Evolutionary conservation across 768 basidiomycete species (phyloP).

Genomic region (Postia placenta): DNA sequence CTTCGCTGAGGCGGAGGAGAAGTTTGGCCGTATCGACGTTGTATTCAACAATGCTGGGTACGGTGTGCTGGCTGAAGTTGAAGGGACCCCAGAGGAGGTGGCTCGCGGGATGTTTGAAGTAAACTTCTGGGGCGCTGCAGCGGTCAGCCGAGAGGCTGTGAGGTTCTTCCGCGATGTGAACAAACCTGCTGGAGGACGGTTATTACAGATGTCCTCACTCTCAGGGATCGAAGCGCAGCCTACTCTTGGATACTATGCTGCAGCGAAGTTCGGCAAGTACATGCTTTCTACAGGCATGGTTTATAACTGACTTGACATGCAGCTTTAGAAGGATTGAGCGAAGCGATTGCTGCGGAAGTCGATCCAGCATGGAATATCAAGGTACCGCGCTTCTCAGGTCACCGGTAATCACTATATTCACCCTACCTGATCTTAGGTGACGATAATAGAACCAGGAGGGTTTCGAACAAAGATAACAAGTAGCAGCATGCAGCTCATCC

Average conservation of each 20-base stretch:
- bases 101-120: slow-evolving; percentile 15
- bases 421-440: slow-evolving; percentile 9
- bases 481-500: neutral
- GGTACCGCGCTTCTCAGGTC: slow-evolving; percentile 15
- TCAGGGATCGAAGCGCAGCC: slow-evolving; percentile 13
- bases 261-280: slow-evolving; percentile 9
- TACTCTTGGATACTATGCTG: slow-evolving; percentile 9
- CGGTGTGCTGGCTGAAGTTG: slow-evolving; percentile 12
- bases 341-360: slow-evolving; percentile 33
- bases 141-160: slow-evolving; percentile 28
- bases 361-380: slow-evolving; percentile 45
- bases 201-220: slow-evolving; percentile 30
- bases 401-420: neutral
- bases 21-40: slow-evolving; percentile 21
- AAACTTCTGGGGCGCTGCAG: slow-evolving; percentile 23
- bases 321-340: slow-evolving; percentile 30
- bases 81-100: slow-evolving; percentile 9
- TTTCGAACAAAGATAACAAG: slow-evolving; percentile 11
- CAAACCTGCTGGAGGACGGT: slow-evolving; percentile 26
- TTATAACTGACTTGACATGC: no score
- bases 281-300: no score
- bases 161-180: slow-evolving; percentile 32
- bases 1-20: slow-evolving; percentile 11
- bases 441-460: slow-evolving; percentile 14
- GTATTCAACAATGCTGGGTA: slow-evolving; percentile 22